A percentile compares a stretch with the other conserved stretches of the same genome.
phyloP scores from a whole-genome alignment of 2,329 filamentous ascomycete genomes.

The Teratosphaeria nubilosa region DNA sequence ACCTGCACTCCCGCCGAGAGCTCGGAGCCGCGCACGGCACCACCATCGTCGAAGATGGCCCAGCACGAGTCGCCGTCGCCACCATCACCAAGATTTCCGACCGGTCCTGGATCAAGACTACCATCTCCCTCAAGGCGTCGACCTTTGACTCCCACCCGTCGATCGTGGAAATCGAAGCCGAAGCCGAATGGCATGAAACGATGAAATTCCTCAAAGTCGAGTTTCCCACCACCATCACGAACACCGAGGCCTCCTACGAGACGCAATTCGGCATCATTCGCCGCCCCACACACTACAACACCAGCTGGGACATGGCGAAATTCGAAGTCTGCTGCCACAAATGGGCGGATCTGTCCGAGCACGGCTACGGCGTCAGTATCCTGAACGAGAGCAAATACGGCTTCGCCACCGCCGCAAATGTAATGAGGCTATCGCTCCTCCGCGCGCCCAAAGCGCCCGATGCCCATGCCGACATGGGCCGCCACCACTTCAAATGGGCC shows the following conservation, averaged over 20 bases:
- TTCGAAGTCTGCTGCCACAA: constrained; percentile 96
- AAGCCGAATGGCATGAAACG: constrained; percentile 93
- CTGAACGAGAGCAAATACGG: constrained; percentile 95
- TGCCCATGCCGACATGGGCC: constrained; percentile 81
- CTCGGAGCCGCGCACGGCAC: constrained; percentile 55
- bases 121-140: constrained; percentile 66
- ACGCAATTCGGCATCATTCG: constrained; percentile 84
- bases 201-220: constrained; percentile 99
- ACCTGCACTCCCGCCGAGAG: constrained; percentile 75
- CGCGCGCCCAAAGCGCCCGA: constrained; percentile 88
- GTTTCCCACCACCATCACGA: constrained; percentile 84
- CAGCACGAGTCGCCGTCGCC: constrained; percentile 68
- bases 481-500: constrained; percentile 76
- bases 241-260: constrained; percentile 89
- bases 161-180: constrained; percentile 66
- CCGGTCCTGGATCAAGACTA: constrained; percentile 75
- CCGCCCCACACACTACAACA: constrained; percentile 96
- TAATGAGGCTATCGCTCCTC: constrained; percentile 81
- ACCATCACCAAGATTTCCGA: constrained; percentile 84
- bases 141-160: constrained; percentile 44
- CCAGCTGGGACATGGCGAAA: constrained; percentile 93
- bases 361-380: constrained; percentile 81
- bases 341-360: constrained; percentile 81
- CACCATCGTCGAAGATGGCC: constrained; percentile 58
- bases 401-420: constrained; percentile 77